Percentiles rank a stretch among this genome's conserved stretches.
phyloP scores from a whole-genome alignment of 1,139 yeast species.

The Suhomyces bolitotheri region DNA sequence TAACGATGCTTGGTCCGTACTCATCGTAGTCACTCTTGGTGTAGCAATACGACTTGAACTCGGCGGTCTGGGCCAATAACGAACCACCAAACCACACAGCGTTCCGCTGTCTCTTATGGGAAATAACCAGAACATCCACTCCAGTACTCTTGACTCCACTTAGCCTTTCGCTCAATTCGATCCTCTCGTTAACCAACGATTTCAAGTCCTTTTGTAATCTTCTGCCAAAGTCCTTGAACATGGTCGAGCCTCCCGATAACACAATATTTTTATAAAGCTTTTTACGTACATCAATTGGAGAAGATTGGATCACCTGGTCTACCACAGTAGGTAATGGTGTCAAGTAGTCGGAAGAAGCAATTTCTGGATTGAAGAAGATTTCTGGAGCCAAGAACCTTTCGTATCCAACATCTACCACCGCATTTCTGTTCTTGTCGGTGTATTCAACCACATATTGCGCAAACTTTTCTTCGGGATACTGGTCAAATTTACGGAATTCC shows the following conservation, averaged over 20 bases:
- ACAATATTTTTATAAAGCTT: conserved; percentile 95
- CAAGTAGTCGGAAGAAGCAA: conserved; percentile 89
- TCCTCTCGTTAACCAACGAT: conserved; percentile 83
- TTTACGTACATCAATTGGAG: conserved; percentile 97
- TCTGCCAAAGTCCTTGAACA: conserved; percentile 98
- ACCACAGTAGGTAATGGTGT: conserved; percentile 95
- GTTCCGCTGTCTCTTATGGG: conserved; percentile 95
- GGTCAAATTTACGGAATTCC: conserved; percentile 92
- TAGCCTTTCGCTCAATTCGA: conserved; percentile 72
- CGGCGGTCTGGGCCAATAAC: conserved; percentile 93
- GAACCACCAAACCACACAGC: conserved; percentile 99
- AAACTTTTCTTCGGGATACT: conserved; percentile 84
- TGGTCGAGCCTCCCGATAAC: conserved; percentile 93
- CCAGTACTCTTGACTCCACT: conserved; percentile 90
- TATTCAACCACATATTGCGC: conserved; percentile 90
- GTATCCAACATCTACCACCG: conserved; percentile 88
- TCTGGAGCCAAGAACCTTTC: conserved; percentile 98
- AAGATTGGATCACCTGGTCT: conserved; percentile 90
- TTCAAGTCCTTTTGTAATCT: conserved; percentile 95
- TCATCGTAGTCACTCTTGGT: conserved; percentile 97
- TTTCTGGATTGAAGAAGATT: conserved; percentile 97
- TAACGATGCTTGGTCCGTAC: conserved; percentile 94
- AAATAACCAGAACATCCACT: conserved; percentile 93
- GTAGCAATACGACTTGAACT: conserved; percentile 93
- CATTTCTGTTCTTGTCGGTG: conserved; percentile 64